Conservation (phyloP, 2,329 filamentous ascomycete genomes). For the Fonsecaea nubica region DNA sequence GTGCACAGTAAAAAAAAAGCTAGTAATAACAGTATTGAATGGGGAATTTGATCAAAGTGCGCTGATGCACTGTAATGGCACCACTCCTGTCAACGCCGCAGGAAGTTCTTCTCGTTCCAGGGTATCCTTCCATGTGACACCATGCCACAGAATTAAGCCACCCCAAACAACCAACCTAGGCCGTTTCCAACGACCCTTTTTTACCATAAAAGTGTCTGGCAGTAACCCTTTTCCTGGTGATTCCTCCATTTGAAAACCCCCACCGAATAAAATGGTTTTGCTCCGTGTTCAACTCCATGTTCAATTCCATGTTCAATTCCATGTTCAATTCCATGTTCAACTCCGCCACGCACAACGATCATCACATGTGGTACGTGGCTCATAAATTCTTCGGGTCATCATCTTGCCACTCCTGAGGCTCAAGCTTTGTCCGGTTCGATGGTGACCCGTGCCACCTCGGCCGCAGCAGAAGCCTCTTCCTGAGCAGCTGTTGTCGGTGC, state of each 20-base stretch:
- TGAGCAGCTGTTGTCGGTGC: conserved; percentile 4
- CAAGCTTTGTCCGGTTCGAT: conserved; percentile 25
- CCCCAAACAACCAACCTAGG: not conserved
- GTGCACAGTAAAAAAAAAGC: not conserved
- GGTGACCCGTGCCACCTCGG: conserved; percentile 23
- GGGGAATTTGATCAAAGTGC: not conserved
- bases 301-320: not conserved
- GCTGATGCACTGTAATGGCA: not conserved
- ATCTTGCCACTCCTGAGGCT: not conserved
- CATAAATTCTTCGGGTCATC: not conserved
- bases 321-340: not conserved
- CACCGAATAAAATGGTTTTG: not conserved
- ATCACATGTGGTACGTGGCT: not conserved
- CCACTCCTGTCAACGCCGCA: not conserved
- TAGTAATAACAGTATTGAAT: conserved; percentile 1
- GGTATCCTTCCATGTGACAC: not conserved
- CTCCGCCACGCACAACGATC: not conserved
- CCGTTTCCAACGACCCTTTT: not conserved
- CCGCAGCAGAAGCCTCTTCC: conserved; percentile 25
- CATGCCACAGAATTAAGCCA: not conserved
- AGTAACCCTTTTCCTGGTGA: not conserved
- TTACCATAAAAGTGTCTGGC: not conserved
- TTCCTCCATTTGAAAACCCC: not conserved
- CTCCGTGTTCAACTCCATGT: not conserved
- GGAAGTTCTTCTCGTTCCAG: not conserved